Evolutionary conservation across 352 stramenopile species (phyloP).

Genomic region (Phytophthora sansomeana): DNA sequence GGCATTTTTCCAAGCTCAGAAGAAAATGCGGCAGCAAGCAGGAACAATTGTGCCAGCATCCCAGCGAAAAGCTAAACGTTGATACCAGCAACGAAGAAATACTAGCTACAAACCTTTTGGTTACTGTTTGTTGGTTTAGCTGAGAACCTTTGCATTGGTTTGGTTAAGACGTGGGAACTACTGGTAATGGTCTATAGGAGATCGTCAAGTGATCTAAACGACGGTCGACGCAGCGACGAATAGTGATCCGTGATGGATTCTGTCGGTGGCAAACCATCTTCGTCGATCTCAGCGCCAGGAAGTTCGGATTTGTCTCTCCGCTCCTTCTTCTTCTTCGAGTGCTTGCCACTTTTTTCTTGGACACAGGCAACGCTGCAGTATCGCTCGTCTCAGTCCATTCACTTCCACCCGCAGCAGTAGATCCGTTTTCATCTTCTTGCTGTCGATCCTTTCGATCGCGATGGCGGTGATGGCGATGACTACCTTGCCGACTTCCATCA

Average conservation of each 20-base stretch:
- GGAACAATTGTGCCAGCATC: conserved; percentile 24
- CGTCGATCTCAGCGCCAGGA: conserved; percentile 7
- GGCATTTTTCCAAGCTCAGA: conserved; percentile 93
- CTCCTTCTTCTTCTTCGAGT: conserved; percentile 73
- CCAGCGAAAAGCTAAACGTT: conserved; percentile 38
- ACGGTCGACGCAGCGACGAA: conserved; percentile 29
- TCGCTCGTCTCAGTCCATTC: conserved; percentile 27
- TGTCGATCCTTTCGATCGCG: conserved; percentile 35
- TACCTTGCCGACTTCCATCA: conserved; percentile 36
- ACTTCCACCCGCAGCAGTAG: not conserved
- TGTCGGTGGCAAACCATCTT: not conserved
- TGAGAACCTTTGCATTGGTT: conserved; percentile 14
- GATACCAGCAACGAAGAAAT: not conserved
- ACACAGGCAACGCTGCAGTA: conserved; percentile 8
- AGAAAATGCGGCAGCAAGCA: conserved; percentile 80
- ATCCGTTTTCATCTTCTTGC: conserved; percentile 38
- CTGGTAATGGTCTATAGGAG: conserved; percentile 18
- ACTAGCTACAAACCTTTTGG: too few species aligned
- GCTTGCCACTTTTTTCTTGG: conserved; percentile 54
- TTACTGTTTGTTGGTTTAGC: not conserved
- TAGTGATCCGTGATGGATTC: conserved; percentile 28
- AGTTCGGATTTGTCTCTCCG: conserved; percentile 39
- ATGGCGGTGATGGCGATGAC: conserved; percentile 40
- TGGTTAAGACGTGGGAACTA: conserved; percentile 4
- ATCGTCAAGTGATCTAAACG: conserved; percentile 27